phyloP scores from a whole-genome alignment of 2,329 filamentous ascomycete species.

The Eurotiales sp. region DNA sequence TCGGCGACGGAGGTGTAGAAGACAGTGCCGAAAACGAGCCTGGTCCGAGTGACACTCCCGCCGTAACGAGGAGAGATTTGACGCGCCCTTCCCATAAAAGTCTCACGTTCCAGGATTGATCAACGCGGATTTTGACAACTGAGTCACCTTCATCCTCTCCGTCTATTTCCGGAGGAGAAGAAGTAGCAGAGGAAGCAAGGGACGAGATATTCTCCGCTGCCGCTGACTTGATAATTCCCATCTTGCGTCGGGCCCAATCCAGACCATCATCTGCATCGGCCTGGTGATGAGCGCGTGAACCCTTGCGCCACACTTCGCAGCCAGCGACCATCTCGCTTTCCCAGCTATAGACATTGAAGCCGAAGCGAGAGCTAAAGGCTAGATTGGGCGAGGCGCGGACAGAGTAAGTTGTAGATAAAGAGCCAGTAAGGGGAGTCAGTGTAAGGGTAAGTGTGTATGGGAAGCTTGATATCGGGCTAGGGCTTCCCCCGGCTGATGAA shows the following conservation, averaged over 20 bases:
- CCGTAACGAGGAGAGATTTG: slow-evolving; percentile 87
- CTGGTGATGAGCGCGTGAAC: slow-evolving; percentile 12
- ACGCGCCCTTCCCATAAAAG: slow-evolving; percentile 89
- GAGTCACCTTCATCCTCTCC: slow-evolving; percentile 56
- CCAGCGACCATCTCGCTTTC: slow-evolving; percentile 91
- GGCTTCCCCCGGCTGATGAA: slow-evolving; percentile 21
- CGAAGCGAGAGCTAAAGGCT: slow-evolving; percentile 83
- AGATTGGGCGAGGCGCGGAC: slow-evolving; percentile 80
- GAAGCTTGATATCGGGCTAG: slow-evolving; percentile 61
- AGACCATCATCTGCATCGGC: slow-evolving; percentile 45
- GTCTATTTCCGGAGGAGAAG: background rate
- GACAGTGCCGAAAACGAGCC: slow-evolving; percentile 32
- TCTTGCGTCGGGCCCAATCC: slow-evolving; percentile 38
- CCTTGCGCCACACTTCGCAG: slow-evolving; percentile 83
- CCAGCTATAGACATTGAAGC: slow-evolving; percentile 98
- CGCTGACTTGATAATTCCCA: slow-evolving; percentile 27
- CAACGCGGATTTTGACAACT: slow-evolving; percentile 83
- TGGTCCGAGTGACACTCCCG: slow-evolving; percentile 78
- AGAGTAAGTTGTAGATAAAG: slow-evolving; percentile 84
- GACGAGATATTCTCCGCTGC: slow-evolving; percentile 17
- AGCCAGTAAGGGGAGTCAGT: slow-evolving; percentile 90
- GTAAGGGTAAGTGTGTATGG: slow-evolving; percentile 92
- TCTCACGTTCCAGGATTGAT: slow-evolving; percentile 82
- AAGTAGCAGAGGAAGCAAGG: slow-evolving; percentile 15
- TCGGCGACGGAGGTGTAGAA: slow-evolving; percentile 22